Conservation (phyloP, 805 yeast genomes). For the Candida orba region DNA sequence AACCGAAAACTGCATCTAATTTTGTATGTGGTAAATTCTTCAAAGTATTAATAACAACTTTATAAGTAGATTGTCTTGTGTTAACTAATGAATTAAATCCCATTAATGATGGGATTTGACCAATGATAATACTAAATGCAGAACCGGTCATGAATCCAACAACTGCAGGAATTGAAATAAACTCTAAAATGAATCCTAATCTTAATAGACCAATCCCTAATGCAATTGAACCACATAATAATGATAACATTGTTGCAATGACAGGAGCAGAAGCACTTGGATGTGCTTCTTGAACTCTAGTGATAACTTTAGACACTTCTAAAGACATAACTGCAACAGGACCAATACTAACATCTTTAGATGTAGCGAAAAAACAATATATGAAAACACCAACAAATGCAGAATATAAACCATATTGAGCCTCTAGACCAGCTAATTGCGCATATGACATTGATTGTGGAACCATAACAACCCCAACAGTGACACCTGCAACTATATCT, state of each 20-base stretch:
- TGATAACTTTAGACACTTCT: constrained; percentile 74
- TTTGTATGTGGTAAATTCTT: constrained; percentile 63
- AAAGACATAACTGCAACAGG: constrained; percentile 95
- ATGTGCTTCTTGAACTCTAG: constrained; percentile 48
- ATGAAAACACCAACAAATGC: constrained; percentile 86
- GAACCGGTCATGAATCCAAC: constrained; percentile 95
- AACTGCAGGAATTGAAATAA: constrained; percentile 86
- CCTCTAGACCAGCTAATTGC: constrained; percentile 67
- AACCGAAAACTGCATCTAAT: constrained; percentile 85
- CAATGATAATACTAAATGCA: constrained; percentile 72
- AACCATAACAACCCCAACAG: constrained; percentile 88
- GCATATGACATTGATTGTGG: constrained; percentile 98
- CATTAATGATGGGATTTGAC: constrained; percentile 83
- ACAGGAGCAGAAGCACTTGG: constrained; percentile 49
- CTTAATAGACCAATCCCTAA: constrained; percentile 76
- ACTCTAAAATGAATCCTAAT: constrained; percentile 81
- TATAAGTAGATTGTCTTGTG: constrained; percentile 65
- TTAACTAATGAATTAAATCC: constrained; percentile 63
- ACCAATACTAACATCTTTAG: constrained; percentile 92
- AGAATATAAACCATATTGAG: constrained; percentile 86
- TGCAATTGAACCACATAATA: constrained; percentile 82
- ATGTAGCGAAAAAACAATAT: constrained; percentile 88
- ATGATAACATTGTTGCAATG: constrained; percentile 73
- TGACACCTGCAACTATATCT: constrained; percentile 85
- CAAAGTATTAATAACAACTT: constrained; percentile 62